Evolutionary conservation across 192 early-diverging fungal species (phyloP), one percentile per base, ranked within the genome.

Genomic region (Coemansia sp.): DNA sequence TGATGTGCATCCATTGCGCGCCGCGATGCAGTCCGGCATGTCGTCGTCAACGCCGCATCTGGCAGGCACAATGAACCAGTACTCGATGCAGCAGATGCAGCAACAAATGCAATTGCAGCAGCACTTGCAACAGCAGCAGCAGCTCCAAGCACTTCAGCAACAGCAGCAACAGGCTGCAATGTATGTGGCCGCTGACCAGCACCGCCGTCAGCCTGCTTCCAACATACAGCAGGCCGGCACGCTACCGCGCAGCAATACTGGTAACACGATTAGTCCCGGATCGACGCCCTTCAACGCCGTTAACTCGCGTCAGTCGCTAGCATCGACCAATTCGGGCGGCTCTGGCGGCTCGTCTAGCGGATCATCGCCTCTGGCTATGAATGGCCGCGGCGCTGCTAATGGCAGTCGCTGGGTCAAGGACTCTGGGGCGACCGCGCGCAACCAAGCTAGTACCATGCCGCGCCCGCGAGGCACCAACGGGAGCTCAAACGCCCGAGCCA

Each of bases 21-120:
- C 81, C 10, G 77, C 81, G 13, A 84, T 84, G 81, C 77, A 79
- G 68, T 84, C 81, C 6, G 73, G 81, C 24, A 84, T 84, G 81
- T 84, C 81, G 19, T 44, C 67, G 24, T 84, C 81, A 36, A 63
- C 81, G 50, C 81, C 81, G n/a, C 77, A 84, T 19, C 65, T 84
- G 59, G 73, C 66, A 1, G 66, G 73, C 39, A 46, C 41, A 24
- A 59, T 70, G 67, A 73, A 63, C 69, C 61, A 68, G 13, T 69
- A 75, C 46, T 46, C 53, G 10, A 69, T 67, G 50, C 73, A 79
- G 40, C 59, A 62, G 57, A 62, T 66, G 62, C 69, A 71, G 65
- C 35, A 69, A 27, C 62, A 65, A 51, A 67, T 68, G 51, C 68
- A 70, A 40, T 61, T 66, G 63, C 78, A 72, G 61, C 66, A 72